Base-by-base conservation (phyloP, 139 green algal species). In the Chlorella sp. region DNA sequence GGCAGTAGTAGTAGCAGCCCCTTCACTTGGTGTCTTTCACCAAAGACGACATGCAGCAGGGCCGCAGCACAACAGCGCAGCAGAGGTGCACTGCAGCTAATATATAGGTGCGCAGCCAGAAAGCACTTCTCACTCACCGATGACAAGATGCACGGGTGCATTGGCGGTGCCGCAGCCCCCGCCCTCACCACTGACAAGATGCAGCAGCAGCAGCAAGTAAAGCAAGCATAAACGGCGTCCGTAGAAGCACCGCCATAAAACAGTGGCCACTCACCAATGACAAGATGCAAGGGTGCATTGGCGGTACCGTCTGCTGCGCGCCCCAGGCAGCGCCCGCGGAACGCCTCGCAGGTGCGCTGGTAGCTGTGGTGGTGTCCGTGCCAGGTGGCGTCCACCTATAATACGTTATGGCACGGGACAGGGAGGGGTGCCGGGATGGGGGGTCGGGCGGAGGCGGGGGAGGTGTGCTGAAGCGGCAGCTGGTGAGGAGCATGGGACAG, bases 321-420 rank as follows among this genome's bases (percentile, higher is more conserved):
- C 0, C 9, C 80, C 80, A 84, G 14, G 84, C 89, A 92, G 34
- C 69, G 89, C 30, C 76, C 89, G 28, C n/a, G 21, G 36, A 71
- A 36, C 32, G 86, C 36, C 14, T 79, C 15, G 92, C 95, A 97
- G 28, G 92, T 96, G 85, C 95, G 93, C 92, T 96, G 94, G 91
- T 97, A 97, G 39, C 79, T 91, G 92, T 97, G 95, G 91, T 96
- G 93, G 91, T 97, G 95, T 36, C 95, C 95, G 36, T 93, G 86
- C 64, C 93, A 91, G 37, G 94, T 95, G 36, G 96, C 76, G 87
- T 97, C 95, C 48, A 97, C 95, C 42, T 88, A 61, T 5, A 1
- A 32, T 5, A 36, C 1, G 78, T 5, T 34, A 14, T 0, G 75
- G 34, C 18, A 30, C 0, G 53, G 34, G 19, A 12, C 34, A 5